Evolutionary conservation across 2,329 filamentous ascomycete genomes (phyloP).

Genomic region (Aspergillus alliaceus): DNA sequence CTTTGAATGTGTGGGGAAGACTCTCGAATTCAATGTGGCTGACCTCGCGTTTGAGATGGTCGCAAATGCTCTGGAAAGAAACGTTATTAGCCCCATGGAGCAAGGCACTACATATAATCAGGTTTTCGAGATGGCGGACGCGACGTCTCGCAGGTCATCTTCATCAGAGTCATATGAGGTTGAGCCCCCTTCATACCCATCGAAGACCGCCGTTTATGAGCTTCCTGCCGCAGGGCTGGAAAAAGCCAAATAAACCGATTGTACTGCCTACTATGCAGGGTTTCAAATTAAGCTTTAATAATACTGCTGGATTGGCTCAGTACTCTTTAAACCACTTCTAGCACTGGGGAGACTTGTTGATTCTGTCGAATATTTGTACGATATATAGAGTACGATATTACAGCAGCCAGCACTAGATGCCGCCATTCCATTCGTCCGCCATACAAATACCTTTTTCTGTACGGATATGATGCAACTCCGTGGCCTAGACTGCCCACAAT

Average conservation of each 20-base stretch:
- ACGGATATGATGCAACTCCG: neutral
- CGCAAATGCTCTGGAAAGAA: no score
- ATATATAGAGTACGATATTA: neutral
- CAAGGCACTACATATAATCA: neutral
- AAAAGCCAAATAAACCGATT: neutral
- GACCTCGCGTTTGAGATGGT: conserved; percentile 4
- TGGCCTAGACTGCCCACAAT: neutral
- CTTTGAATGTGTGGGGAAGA: conserved; percentile 11
- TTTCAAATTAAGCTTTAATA: neutral
- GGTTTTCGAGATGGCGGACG: neutral
- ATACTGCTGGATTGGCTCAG: neutral
- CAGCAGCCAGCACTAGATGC: neutral
- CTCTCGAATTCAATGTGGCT: neutral
- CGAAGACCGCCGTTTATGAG: neutral
- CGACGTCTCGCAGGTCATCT: neutral
- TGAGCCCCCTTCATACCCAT: neutral
- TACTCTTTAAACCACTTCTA: neutral
- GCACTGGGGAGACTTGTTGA: neutral
- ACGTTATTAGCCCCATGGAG: no score
- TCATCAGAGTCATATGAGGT: neutral
- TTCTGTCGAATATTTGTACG: neutral
- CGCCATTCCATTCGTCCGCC: neutral
- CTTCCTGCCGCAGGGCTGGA: neutral
- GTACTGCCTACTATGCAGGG: neutral
- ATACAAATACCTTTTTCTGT: no score